phyloP scores from a whole-genome alignment of 805 yeast genomes.

The Monosporozyma yasuniensis region DNA sequence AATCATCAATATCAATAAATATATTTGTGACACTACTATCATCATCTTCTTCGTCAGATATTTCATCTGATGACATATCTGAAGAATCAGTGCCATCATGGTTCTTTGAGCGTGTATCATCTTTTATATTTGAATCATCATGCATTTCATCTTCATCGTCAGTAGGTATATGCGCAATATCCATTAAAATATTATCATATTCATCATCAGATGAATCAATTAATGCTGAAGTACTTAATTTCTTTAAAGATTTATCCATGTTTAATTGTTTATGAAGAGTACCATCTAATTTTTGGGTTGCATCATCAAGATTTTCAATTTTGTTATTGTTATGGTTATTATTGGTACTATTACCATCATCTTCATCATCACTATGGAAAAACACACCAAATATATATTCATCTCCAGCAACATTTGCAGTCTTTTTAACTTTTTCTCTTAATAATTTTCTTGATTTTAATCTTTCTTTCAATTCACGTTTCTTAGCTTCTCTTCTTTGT shows the following conservation, averaged over 20 bases:
- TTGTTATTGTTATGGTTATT: background rate
- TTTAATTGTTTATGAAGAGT: constrained; percentile 2
- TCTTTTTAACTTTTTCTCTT: constrained; percentile 22
- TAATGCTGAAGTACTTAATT: constrained; percentile 17
- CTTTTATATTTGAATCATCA: constrained; percentile 20
- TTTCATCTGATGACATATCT: constrained; percentile 17
- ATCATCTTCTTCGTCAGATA: constrained; percentile 24
- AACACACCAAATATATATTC: constrained; percentile 29
- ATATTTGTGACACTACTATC: constrained; percentile 34
- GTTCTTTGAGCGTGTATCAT: constrained; percentile 15
- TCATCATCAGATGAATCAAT: constrained; percentile 25
- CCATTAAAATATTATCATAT: constrained; percentile 28
- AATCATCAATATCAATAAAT: constrained; percentile 32
- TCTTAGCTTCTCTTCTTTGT: constrained; percentile 24
- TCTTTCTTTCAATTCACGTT: constrained; percentile 24
- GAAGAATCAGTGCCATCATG: background rate
- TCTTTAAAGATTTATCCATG: constrained; percentile 7
- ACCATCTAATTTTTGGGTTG: background rate
- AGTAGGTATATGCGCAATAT: constrained; percentile 29
- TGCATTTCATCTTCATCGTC: constrained; percentile 26
- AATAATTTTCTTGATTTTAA: constrained; percentile 22
- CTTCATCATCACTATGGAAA: constrained; percentile 27
- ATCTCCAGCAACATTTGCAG: constrained; percentile 32
- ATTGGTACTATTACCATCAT: constrained; percentile 4
- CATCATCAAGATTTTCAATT: background rate